Evolutionary conservation across 257 asterid species (phyloP).

Genomic region (Capsicum rhomboideum): DNA sequence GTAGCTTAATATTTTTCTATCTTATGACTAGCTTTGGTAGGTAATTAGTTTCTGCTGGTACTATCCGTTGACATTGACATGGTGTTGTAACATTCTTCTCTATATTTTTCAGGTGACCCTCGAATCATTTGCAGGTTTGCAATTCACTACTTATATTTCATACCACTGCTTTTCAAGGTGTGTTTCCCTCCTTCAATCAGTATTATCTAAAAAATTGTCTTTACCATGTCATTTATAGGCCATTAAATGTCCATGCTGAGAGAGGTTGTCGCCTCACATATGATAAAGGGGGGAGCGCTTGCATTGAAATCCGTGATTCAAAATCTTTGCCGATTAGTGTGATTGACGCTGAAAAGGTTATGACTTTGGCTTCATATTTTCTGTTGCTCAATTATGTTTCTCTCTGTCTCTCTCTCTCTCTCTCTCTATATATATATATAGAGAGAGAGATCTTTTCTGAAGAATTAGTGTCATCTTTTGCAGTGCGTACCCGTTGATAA

Average conservation of each 20-base stretch:
- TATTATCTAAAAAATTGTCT: background rate
- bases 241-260: conserved; percentile 35
- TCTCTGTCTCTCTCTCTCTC: background rate
- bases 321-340: conserved; percentile 44
- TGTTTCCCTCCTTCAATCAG: background rate
- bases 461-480: conserved; percentile 3
- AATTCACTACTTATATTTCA: background rate
- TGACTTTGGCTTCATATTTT: conserved; percentile 1
- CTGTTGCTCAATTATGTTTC: background rate
- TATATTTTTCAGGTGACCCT: conserved; percentile 48
- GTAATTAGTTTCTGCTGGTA: background rate
- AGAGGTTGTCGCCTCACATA: conserved; percentile 37
- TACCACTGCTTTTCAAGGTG: background rate
- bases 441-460: background rate
- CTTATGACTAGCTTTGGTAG: background rate
- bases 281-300: conserved; percentile 14
- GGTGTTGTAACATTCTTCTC: background rate
- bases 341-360: conserved; percentile 54
- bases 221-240: conserved; percentile 28
- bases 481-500: conserved; percentile 41
- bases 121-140: conserved; percentile 68
- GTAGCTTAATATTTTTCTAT: background rate
- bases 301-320: conserved; percentile 36
- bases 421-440: too few species aligned
- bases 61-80: background rate